Base-by-base conservation (phyloP, 2,329 filamentous ascomycete genomes). In the Beauveria pseudobassiana region DNA sequence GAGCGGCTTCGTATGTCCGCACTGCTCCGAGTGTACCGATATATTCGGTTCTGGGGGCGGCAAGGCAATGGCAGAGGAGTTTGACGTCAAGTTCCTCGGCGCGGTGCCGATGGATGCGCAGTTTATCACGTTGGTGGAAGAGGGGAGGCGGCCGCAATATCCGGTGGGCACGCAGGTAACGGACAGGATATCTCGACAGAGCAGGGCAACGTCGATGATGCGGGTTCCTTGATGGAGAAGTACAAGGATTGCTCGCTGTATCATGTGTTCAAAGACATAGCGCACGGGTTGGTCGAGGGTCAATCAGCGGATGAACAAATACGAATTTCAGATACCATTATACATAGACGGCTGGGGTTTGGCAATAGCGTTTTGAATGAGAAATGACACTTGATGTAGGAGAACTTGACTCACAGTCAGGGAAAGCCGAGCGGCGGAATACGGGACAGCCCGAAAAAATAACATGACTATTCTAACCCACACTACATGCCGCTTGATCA, bases 31-130 rank as follows among this genome's bases (percentile, higher is more conserved):
- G 73, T 96, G 93, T 75, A 96, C 91, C 58, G 91, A 98, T 75
- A 84, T 98, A 57, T 99, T 99, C 73, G 91, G 88, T 57, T 93
- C 90, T 61, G 95, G 95, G 4, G 95, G 95, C 3, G 95, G 95
- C 8, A 80, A 90, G 73, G 83, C 89, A 26, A 96, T 99, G 92
- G 92, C 93, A 7, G 78, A 84, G 53, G 92, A 98, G 67, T 95
- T 96, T 71, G 80, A 79, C 0, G 90, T 98, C 42, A 85, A 83
- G 18, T 98, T 97, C 69, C 75, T 98, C 59, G 95, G 93, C 2
- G 87, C 86, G 30, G 87, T 98, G 43, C 95, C 95, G 1, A 92
- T 99, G 70, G 95, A 99, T 76, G 90, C 92, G 22, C 90, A 93
- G 69, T 97, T 98, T 72, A 89, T 95, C 52, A 83, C 88, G 66